Evolutionary conservation across 2,329 filamentous ascomycete genomes (phyloP), one percentile per base, ranked within the genome.

Genomic region (Colletotrichum noveboracense): DNA sequence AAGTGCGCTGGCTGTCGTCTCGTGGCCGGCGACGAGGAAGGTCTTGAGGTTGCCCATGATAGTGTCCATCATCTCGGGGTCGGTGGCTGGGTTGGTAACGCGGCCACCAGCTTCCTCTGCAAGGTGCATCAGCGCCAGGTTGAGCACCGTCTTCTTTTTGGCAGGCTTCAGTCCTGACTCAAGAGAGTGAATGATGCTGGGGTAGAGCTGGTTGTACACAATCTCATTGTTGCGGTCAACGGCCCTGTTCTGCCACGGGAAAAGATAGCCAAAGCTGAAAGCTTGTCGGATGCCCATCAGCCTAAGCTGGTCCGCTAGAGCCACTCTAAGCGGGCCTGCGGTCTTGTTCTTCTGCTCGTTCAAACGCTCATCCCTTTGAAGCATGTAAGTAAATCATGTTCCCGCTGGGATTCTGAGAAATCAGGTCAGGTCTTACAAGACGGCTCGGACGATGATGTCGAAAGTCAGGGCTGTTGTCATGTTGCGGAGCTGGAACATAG

Each of bases 1-100:
- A 6, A 85, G 78, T 4, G 84, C 82, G 21, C 79, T 79, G 0
- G 82, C 80, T 0, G 84, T 85, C 2, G 82, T 86, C 55, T 86
- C 84, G 62, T 84, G 83, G 2, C 85, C 85, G 0, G 83, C 84
- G 24, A 86, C 83, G 5, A 86, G 78, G 61, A 86, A 85, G 6
- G 77, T 73, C 36, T 84, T 85, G 28, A 86, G 73, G 36, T 86
- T 83, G 1, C 80, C 76, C 21, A 85, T 75, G 4, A 83, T 78
- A 16, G 78, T 79, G 4, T 83, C 79, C 48, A 71, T 67, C 52
- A 75, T 71, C 4, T 55, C 61, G 9, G 67, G 67, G 18, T 71
- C 36, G 14, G 52, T 71, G 21, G 52, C 32, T 18, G 71, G 71
- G 16, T 70, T 21, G 5, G 68, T 36, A 3, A n/a, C n/a, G 3